Percentiles rank a stretch among this genome's conserved stretches.
Conservation (phyloP, 768 basidiomycete species). For the Dioszegia crocea region DNA sequence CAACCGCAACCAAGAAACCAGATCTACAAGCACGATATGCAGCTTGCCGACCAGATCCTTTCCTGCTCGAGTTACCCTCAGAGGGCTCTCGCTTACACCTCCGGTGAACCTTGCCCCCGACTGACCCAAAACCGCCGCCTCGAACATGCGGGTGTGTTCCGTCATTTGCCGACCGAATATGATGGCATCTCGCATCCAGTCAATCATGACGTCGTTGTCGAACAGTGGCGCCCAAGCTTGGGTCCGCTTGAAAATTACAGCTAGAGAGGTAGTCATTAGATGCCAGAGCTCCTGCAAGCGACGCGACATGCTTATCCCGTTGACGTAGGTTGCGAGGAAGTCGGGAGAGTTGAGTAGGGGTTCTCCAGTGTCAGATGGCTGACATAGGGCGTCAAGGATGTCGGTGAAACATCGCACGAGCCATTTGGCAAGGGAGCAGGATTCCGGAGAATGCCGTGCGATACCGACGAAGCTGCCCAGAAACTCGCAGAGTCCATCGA, state of each 20-base stretch:
- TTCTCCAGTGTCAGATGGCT: constrained; percentile 55
- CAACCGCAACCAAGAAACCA: constrained; percentile 81
- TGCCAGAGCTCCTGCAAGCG: constrained; percentile 73
- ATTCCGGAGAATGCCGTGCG: constrained; percentile 69
- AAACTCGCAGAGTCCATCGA: constrained; percentile 68
- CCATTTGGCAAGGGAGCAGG: constrained; percentile 79
- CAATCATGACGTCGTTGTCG: constrained; percentile 76
- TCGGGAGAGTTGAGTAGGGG: constrained; percentile 58
- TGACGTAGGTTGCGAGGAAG: constrained; percentile 40
- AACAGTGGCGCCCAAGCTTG: constrained; percentile 76
- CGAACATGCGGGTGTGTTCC: constrained; percentile 73
- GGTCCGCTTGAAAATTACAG: constrained; percentile 79
- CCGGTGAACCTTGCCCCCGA: constrained; percentile 17
- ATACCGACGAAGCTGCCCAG: constrained; percentile 64
- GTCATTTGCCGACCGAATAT: constrained; percentile 86
- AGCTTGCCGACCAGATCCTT: constrained; percentile 72
- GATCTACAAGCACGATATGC: constrained; percentile 71
- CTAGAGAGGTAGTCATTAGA: constrained; percentile 71
- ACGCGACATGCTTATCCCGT: constrained; percentile 51
- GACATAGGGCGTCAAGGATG: constrained; percentile 79
- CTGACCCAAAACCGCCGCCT: constrained; percentile 58
- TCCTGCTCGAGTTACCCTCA: constrained; percentile 60
- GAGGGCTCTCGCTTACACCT: constrained; percentile 42
- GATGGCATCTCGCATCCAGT: constrained; percentile 97
- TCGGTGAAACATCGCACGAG: constrained; percentile 90